Evolutionary conservation across 768 basidiomycete species (phyloP), one percentile per base, ranked within the genome.

Genomic region (Cantharellus anzutake): DNA sequence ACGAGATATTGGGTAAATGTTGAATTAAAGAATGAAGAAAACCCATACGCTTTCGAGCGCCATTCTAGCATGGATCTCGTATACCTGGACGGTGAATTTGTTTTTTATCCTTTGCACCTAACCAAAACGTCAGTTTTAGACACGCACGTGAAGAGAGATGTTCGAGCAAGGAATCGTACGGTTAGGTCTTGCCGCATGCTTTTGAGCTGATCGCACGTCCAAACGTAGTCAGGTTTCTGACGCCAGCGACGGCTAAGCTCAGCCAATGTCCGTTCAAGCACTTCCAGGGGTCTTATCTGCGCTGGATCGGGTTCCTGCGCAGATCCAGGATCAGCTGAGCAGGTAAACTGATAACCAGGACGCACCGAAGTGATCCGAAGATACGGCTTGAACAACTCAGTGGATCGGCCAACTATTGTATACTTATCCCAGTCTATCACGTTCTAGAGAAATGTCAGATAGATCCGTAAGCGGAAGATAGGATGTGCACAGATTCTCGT

Each of bases 51-150:
- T 83, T 78, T 93, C 89, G 44, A 99, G 75, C 51, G 96, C 96
- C 76, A 98, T 94, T 41, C 96, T 82, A 35, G 90, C 96, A 72
- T 99, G 96, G 42, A 94, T 96, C 69, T 99, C 96, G 68, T 99
- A 99, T 5, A 96, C 96, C 70, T 84, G 79, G 37, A 94, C 91
- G 4, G 96, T 97, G 67, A 99, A 96, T 59, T 94, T 89, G 65
- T 96, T 98, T 74, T 96, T 97, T 65, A 99, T 96, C 40, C 96
- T 84, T 73, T 99, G 96, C 34, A 99, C 94, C 94, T 98, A 64
- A 3, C 51, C 40, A 64, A 2, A 29, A n/a, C 20, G 42, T 55
- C 38, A 29, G 40, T n/a, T 38, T 37, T 20, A 3, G 14, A 29
- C 20, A 29, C 20, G 57, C 16, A 64, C 3, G 29, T 4, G 50